Evolutionary conservation across 345 rosid genomes (phyloP).

Genomic region (Eucalyptus pauciflora): DNA sequence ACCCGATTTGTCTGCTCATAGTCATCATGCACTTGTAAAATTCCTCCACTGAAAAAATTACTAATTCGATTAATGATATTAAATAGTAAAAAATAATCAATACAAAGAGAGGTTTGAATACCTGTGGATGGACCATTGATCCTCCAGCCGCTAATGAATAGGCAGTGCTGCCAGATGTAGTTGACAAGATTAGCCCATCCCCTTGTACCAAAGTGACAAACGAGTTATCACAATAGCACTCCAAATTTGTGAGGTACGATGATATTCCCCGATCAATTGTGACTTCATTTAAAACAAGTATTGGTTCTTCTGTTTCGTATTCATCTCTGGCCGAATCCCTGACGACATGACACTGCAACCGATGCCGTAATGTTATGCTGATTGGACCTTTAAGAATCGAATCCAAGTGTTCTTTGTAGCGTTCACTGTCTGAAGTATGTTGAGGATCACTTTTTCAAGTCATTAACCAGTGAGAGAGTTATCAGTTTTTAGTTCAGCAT

Average conservation of each 20-base stretch:
- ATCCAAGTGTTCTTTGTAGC: slow-evolving; percentile 72
- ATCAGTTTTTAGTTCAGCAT: not conserved
- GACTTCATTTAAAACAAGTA: slow-evolving; percentile 92
- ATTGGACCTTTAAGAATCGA: slow-evolving; percentile 77
- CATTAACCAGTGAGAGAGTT: not conserved
- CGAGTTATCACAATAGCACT: slow-evolving; percentile 90
- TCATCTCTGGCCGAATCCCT: slow-evolving; percentile 79
- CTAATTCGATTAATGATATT: not conserved
- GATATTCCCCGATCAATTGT: slow-evolving; percentile 97
- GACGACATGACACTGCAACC: slow-evolving; percentile 71
- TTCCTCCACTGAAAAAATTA: not conserved
- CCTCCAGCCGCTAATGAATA: slow-evolving; percentile 99
- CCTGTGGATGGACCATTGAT: slow-evolving; percentile 99
- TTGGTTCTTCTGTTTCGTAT: slow-evolving; percentile 59
- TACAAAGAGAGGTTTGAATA: not conserved
- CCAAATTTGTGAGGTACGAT: slow-evolving; percentile 89
- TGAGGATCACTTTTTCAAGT: slow-evolving; percentile 10
- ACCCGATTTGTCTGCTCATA: not conserved
- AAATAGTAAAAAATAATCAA: not conserved
- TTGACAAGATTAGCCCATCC: slow-evolving; percentile 85
- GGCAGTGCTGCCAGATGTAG: slow-evolving; percentile 99
- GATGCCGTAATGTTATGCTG: slow-evolving; percentile 84
- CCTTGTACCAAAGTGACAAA: slow-evolving; percentile 99
- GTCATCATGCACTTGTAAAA: not conserved
- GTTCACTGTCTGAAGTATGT: slow-evolving; percentile 66